phyloP scores from a whole-genome alignment of 2,329 filamentous ascomycete genomes.

The Arthrobotrys sphaeroides region DNA sequence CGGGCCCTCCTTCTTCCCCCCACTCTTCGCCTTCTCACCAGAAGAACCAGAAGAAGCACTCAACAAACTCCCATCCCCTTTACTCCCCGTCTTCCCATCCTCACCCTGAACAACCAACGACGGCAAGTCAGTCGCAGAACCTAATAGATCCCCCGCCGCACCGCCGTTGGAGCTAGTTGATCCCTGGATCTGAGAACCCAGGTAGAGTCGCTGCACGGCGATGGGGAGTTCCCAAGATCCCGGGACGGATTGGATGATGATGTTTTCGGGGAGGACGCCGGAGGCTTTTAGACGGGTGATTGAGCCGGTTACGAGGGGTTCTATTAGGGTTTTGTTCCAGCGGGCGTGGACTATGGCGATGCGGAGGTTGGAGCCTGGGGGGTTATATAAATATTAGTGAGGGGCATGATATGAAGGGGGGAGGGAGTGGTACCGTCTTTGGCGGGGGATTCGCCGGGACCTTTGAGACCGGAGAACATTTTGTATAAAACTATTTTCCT shows the following conservation, averaged over 20 bases:
- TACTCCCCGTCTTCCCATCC: constrained; percentile 49
- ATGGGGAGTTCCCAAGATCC: constrained; percentile 95
- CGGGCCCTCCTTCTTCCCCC: constrained; percentile 66
- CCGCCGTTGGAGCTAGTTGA: constrained; percentile 67
- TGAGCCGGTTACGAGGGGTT: constrained; percentile 81
- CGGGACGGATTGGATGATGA: constrained; percentile 87
- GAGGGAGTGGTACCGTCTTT: constrained; percentile 55
- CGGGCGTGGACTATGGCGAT: constrained; percentile 95
- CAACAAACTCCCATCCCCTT: constrained; percentile 56
- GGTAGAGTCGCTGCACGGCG: constrained; percentile 86
- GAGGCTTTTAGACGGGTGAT: constrained; percentile 78
- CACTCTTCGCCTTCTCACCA: neutral
- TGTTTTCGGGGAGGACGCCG: constrained; percentile 87
- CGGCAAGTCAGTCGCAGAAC: constrained; percentile 62
- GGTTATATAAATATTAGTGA: neutral
- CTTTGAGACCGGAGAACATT: constrained; percentile 58
- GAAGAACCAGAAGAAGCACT: no score
- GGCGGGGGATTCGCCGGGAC: constrained; percentile 56
- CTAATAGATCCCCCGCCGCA: constrained; percentile 76
- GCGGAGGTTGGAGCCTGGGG: constrained; percentile 74
- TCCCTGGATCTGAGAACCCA: constrained; percentile 85
- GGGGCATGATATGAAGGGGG: neutral
- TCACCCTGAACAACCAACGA: constrained; percentile 19
- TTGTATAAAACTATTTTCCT: no score
- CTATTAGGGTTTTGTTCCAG: constrained; percentile 92